Evolutionary conservation across 2,329 filamentous ascomycete genomes (phyloP).

Genomic region (Penicillium sp.): DNA sequence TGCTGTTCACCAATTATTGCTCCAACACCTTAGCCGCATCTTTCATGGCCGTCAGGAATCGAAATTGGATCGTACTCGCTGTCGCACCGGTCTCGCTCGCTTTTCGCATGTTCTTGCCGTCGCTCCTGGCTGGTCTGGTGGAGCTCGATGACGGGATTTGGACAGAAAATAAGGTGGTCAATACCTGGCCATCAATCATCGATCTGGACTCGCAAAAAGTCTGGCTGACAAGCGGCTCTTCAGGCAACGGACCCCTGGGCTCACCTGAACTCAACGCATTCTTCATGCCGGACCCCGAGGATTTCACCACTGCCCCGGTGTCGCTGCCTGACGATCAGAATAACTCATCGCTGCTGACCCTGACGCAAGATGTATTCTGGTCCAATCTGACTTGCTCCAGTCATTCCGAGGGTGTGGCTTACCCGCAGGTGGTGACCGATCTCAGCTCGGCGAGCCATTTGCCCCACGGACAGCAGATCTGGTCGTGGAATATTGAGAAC

Average conservation of each 20-base stretch:
- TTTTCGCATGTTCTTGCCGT: slow-evolving; percentile 12
- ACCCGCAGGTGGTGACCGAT: not conserved
- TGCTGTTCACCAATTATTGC: slow-evolving; percentile 19
- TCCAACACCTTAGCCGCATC: slow-evolving; percentile 15
- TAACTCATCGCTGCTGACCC: not conserved
- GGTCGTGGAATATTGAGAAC: slow-evolving; percentile 2
- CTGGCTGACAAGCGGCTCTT: not conserved
- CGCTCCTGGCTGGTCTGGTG: slow-evolving; percentile 15
- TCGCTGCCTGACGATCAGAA: slow-evolving; percentile 8
- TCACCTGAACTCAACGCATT: slow-evolving; percentile 3
- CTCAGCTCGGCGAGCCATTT: not conserved
- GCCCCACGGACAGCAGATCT: not conserved
- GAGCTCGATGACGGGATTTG: slow-evolving; percentile 5
- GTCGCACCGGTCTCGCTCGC: slow-evolving; percentile 13
- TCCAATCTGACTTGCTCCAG: slow-evolving; percentile 11
- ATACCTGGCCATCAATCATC: slow-evolving; percentile 10
- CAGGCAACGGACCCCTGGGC: not conserved
- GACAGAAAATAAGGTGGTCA: slow-evolving; percentile 1
- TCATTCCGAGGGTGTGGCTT: not conserved
- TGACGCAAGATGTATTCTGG: slow-evolving; percentile 18
- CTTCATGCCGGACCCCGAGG: slow-evolving; percentile 5
- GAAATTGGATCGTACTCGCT: slow-evolving; percentile 16
- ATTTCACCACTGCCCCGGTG: slow-evolving; percentile 9
- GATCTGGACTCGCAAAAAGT: slow-evolving; percentile 4
- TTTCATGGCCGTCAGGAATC: slow-evolving; percentile 12